A percentile compares a stretch with the other conserved stretches of the same genome.
Conservation (phyloP, 202 grass and related monocot genomes). For the Thinopyrum obtusiflorum region DNA sequence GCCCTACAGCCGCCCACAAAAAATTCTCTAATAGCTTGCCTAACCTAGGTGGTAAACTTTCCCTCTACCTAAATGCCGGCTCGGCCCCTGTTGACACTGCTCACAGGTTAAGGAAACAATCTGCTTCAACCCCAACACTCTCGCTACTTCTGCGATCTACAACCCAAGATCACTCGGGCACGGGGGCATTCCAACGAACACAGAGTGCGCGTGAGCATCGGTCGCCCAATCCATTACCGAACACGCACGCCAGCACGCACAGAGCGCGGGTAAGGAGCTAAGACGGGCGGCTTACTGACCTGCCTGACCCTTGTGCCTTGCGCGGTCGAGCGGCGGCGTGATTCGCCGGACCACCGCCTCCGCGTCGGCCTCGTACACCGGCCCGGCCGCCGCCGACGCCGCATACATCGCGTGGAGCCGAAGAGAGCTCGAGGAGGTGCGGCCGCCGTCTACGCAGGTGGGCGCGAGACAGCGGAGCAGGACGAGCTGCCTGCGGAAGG, state of each 20-base stretch:
- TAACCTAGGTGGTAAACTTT: neutral
- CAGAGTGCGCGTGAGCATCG: neutral
- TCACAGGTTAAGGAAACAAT: neutral
- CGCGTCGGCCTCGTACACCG: slow-evolving; percentile 68
- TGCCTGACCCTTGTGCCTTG: slow-evolving; percentile 79
- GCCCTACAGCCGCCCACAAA: neutral
- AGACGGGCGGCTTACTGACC: slow-evolving; percentile 28
- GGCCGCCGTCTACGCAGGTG: neutral
- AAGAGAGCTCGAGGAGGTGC: neutral
- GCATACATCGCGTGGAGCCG: slow-evolving; percentile 34
- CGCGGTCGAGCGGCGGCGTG: slow-evolving; percentile 63
- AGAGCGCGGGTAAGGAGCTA: neutral
- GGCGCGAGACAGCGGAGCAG: slow-evolving; percentile 53
- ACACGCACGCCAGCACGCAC: neutral
- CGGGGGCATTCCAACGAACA: slow-evolving; percentile 26
- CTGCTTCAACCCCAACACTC: neutral
- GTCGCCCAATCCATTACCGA: neutral
- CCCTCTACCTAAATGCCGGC: neutral
- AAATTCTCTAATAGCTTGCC: neutral
- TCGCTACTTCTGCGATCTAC: neutral
- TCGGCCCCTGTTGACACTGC: neutral
- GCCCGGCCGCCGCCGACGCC: neutral
- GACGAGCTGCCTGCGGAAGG: slow-evolving; percentile 65
- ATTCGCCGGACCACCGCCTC: slow-evolving; percentile 66
- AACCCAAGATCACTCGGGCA: neutral